These are phyloP conservation scores for Astragalus glycyphyllos DNA, from an alignment of 306 rosid genomes.

Conservation along the genomic window DNA sequence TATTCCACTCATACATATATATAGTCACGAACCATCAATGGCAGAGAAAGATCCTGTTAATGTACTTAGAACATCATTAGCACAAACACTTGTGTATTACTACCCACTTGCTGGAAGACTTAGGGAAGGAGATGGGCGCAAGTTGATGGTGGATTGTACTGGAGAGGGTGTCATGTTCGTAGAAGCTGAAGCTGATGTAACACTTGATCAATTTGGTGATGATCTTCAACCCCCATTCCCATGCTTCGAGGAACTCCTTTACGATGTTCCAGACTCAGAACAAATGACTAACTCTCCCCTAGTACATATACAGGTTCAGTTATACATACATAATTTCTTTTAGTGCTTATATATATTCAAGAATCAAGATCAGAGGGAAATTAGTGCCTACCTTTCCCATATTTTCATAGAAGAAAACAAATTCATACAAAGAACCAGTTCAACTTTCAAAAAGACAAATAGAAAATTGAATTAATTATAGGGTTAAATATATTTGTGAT, in stretches of 20 bases:
- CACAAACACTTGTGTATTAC: constrained; percentile 36
- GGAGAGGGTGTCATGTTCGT: constrained; percentile 57
- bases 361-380: too few species aligned
- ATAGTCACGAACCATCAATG: constrained; percentile 17
- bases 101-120: constrained; percentile 46
- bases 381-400: too few species aligned
- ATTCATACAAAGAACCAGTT: too few species aligned
- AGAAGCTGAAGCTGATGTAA: constrained; percentile 56
- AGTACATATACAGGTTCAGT: constrained; percentile 49
- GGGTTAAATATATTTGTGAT: too few species aligned
- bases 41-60: constrained; percentile 35
- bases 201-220: constrained; percentile 47
- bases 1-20: background rate
- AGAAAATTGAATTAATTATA: too few species aligned
- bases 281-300: constrained; percentile 48
- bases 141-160: constrained; percentile 53
- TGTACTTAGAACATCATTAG: constrained; percentile 17
- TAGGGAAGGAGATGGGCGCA: constrained; percentile 12
- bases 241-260: constrained; percentile 49
- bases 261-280: constrained; percentile 44
- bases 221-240: constrained; percentile 58
- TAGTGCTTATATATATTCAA: too few species aligned
- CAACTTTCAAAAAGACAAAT: too few species aligned
- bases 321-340: too few species aligned
- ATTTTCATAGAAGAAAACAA: too few species aligned